Base-by-base conservation (phyloP, 495 filamentous ascomycete species). In the Saxophila tyrrhenica region DNA sequence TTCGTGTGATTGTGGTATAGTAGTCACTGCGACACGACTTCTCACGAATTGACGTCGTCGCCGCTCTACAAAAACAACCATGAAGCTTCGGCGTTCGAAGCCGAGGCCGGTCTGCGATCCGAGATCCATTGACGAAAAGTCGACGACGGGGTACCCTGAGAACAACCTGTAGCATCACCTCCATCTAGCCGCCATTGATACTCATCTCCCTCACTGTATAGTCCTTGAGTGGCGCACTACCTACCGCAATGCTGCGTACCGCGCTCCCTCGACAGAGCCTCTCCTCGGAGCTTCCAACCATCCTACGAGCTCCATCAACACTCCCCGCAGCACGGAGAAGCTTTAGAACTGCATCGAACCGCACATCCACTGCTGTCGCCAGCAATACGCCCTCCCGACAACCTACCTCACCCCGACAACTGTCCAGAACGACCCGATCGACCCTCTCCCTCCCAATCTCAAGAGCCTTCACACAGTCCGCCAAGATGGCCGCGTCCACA, bases 401-500 rank as follows among this genome's bases (percentile, higher is more conserved):
- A 21, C 41, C 7, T 7, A 17, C 7, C n/a, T 8, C 41, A 44
- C 41, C 7, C 41, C 41, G 41, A 17, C 5, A 17, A 44, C 3
- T 5, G n/a, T 17, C 41, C 19, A 3, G 7, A n/a, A 3, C 41
- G 41, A 3, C 7, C 7, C 15, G 15, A 44, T 44, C 41, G 19
- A 21, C 7, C 15, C 32, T 22, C 35, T 2, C 7, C 15, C 32
- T 22, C 35, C 9, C 23, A 10, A n/a, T 39, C 21, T 20, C 44
- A 50, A 32, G 62, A 47, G 51, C 50, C 2, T 65, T 67, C 50
- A 43, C 53, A 7, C 52, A 32, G 13, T 61, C 60, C 19, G 35
- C 60, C 20, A 67, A 21, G 32, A 71, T 70, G 67, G 63, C 64
- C 5, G 52, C 45, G 1, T 54, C 61, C 13, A 83, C 79, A 41